Conservation (phyloP, 768 basidiomycete genomes). For the Antrodiella citrinella region DNA sequence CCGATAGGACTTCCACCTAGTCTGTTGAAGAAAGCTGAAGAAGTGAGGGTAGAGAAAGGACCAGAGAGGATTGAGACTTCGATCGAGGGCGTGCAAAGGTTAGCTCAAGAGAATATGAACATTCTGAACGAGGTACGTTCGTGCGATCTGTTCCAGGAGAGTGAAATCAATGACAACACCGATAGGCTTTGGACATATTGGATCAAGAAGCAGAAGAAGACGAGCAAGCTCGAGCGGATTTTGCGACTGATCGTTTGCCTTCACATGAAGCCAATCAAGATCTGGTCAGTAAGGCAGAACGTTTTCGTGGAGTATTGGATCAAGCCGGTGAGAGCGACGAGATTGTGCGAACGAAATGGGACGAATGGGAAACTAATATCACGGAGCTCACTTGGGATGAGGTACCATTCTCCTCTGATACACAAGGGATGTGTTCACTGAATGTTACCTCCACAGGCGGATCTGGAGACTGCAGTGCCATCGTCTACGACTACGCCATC, state of each 20-base stretch:
- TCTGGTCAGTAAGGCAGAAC: slow-evolving; percentile 59
- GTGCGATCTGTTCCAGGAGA: neutral
- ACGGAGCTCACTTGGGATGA: slow-evolving; percentile 62
- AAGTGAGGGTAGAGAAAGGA: slow-evolving; percentile 75
- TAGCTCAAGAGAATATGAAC: slow-evolving; percentile 51
- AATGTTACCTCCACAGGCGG: slow-evolving; percentile 33
- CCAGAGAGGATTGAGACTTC: slow-evolving; percentile 60
- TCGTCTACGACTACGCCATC: slow-evolving; percentile 38
- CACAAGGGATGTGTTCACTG: neutral
- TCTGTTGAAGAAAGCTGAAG: slow-evolving; percentile 75
- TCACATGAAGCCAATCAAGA: slow-evolving; percentile 78
- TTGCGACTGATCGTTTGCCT: slow-evolving; percentile 41
- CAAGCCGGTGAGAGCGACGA: slow-evolving; percentile 73
- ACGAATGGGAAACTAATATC: slow-evolving; percentile 76
- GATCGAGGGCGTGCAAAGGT: slow-evolving; percentile 62
- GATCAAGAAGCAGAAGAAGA: slow-evolving; percentile 86
- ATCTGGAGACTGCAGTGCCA: slow-evolving; percentile 61
- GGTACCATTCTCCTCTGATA: slow-evolving; percentile 21
- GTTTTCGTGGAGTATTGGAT: slow-evolving; percentile 63
- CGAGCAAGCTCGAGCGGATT: slow-evolving; percentile 53
- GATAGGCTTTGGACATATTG: slow-evolving; percentile 84
- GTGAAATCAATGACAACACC: neutral
- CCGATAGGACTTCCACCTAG: slow-evolving; percentile 87
- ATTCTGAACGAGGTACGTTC: slow-evolving; percentile 67
- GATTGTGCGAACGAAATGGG: slow-evolving; percentile 76